Evolutionary conservation across 441 rosid species (phyloP), one percentile per base, ranked within the genome.

Genomic region (Rhodomyrtus psidioides): DNA sequence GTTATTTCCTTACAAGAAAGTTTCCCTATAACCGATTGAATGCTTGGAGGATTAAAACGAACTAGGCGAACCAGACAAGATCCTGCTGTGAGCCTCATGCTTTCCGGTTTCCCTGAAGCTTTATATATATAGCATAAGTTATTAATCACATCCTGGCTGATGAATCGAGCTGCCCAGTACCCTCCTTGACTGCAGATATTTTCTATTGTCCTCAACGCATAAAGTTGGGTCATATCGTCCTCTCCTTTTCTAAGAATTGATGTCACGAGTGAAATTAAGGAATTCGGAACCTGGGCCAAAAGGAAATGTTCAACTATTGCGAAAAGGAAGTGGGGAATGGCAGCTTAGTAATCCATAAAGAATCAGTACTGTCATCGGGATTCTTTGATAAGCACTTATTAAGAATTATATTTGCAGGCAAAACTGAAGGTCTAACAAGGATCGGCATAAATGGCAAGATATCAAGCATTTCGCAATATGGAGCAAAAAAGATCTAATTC

Each of bases 31-130:
- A 95, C 92, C 7, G 92, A 83, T 57, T 96, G 99, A 87, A 95
- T 94, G 91, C 95, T 92, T 83, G 94, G 91, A 79, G 97, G 94
- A 87, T 92, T 95, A 85, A 97, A 97, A 82, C 99, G 96, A 83
- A 94, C 95, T 79, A 97, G 93, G 79, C 99, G 98, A 89, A 96
- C 99, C 89, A 97, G 90, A 92, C 99, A 97, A 88, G 99, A 97
- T 86, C 99, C 99, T 81, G 99, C 98, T 53, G 98, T 94, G 74
- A 94, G 94, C 93, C 97, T 93, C 94, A 95, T 92, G 94, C 95
- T 95, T 89, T 97, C 99, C 85, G 93, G 98, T 91, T 97, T 97
- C 86, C 99, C 98, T 60, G 92, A 85, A 84, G 99, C 98, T 86
- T 93, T 92, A 86, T 94, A 95, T 84, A 97, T 96, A 85, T 97